Base-by-base conservation (phyloP, 2,329 filamentous ascomycete species). In the Fusarium torulosum region DNA sequence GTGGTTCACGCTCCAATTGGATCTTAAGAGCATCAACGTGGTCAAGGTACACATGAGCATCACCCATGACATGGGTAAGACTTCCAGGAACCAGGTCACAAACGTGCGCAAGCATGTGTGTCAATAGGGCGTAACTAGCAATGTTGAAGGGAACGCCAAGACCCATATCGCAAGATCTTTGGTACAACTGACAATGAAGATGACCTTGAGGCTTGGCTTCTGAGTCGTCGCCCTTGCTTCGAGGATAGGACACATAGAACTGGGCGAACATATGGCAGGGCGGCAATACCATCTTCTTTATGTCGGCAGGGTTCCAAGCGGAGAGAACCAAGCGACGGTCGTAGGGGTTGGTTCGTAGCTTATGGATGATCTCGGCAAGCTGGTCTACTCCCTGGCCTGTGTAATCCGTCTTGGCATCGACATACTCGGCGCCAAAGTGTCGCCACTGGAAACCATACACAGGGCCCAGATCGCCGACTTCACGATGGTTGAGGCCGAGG, bases 391-490 rank as follows among this genome's bases (percentile, higher is more conserved):
- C 96, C 77, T 97, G 85, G 0, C 92, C 94, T 0, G 88, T 85
- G 79, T 99, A 99, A 77, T 98, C 93, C 1, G 91, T 86, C 68
- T 89, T 83, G 15, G 90, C 86, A 75, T 95, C 91, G 19, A 90
- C 83, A 78, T 99, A 99, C 64, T 93, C 89, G 6, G 96, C 96
- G 50, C 96, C 96, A 75, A 99, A 99, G 80, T 98, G 95, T 4
- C 96, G 91, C 96, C 96, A 99, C 80, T 99, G 96, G 81, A 99
- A 99, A 3, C 96, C 96, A 77, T 99, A 99, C 0, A 98, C 94
- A 29, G 96, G 96, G 1, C 96, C 96, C 0, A 99, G 84, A 75
- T 99, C 96, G 68, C 96, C 96, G 20, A 90, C 91, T 52, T 88
- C 92, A 61, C 95, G 92, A 76, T 97, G 89, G 0, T 85, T 83